Evolutionary conservation across 2,329 filamentous ascomycete species (phyloP).

Genomic region (Pseudogymnoascus sp.): DNA sequence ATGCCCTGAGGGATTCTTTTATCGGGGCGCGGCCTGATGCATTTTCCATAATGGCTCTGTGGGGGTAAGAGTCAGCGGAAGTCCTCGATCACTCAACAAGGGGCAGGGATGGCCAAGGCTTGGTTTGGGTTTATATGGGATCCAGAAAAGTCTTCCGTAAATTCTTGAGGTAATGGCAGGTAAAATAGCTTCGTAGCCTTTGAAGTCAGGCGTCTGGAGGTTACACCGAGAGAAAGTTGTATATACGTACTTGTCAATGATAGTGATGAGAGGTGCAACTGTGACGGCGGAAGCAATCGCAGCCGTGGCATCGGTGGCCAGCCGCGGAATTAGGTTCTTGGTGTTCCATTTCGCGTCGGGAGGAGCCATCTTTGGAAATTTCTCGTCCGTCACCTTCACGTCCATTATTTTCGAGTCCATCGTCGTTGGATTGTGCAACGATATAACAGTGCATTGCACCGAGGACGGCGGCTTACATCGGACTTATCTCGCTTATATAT

Average conservation of each 20-base stretch:
- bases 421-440: not conserved
- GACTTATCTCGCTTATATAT: not conserved
- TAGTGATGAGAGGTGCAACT: slow-evolving; percentile 75
- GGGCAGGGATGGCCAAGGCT: not conserved
- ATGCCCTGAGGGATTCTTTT: slow-evolving; percentile 48
- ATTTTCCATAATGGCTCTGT: slow-evolving; percentile 70
- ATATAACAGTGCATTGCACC: not conserved
- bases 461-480: not conserved
- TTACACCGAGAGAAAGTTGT: not conserved
- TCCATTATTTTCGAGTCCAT: not conserved
- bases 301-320: slow-evolving; percentile 60
- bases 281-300: slow-evolving; percentile 64
- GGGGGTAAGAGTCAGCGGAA: slow-evolving; percentile 6
- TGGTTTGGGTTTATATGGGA: not conserved
- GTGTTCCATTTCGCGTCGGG: slow-evolving; percentile 60
- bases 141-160: not conserved
- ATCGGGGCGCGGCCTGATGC: slow-evolving; percentile 61
- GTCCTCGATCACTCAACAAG: not conserved
- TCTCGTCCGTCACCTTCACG: not conserved
- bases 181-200: slow-evolving; percentile 3
- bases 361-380: not conserved
- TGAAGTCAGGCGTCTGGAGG: not conserved
- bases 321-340: slow-evolving; percentile 55
- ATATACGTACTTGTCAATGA: slow-evolving; percentile 67
- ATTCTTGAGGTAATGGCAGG: not conserved